phyloP scores from a whole-genome alignment of 768 basidiomycete genomes.

The Boletus rubescentipes region DNA sequence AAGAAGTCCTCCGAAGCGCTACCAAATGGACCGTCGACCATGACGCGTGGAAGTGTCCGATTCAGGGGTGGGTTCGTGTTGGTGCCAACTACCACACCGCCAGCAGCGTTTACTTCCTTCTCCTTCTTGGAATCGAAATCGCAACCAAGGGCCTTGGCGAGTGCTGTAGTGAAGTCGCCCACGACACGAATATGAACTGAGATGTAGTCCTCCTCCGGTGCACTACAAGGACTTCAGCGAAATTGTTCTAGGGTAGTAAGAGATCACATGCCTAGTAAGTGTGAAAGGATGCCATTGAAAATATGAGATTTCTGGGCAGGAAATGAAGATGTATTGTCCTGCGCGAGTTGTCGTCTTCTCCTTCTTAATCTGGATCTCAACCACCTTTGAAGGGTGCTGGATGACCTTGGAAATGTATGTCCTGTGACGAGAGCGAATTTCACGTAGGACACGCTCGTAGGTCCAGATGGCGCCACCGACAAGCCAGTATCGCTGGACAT shows the following conservation, averaged over 20 bases:
- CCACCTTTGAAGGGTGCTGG: slow-evolving; percentile 90
- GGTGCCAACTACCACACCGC: slow-evolving; percentile 63
- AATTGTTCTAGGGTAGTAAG: neutral
- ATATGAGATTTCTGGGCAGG: slow-evolving; percentile 88
- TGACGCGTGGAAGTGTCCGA: slow-evolving; percentile 81
- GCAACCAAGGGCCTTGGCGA: slow-evolving; percentile 82
- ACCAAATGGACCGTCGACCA: slow-evolving; percentile 97
- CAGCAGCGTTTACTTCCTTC: slow-evolving; percentile 42
- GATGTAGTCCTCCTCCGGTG: slow-evolving; percentile 94
- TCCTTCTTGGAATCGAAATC: slow-evolving; percentile 62
- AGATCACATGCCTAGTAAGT: slow-evolving; percentile 60
- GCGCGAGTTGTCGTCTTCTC: slow-evolving; percentile 82
- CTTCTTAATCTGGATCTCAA: slow-evolving; percentile 98
- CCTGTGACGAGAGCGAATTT: slow-evolving; percentile 84
- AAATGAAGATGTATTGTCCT: slow-evolving; percentile 92
- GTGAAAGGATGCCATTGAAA: slow-evolving; percentile 99
- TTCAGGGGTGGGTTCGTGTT: slow-evolving; percentile 59
- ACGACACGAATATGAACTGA: slow-evolving; percentile 90
- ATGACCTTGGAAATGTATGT: slow-evolving; percentile 95
- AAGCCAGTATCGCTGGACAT: slow-evolving; percentile 79
- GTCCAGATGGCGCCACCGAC: slow-evolving; percentile 86
- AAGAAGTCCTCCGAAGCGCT: slow-evolving; percentile 89
- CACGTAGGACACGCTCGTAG: slow-evolving; percentile 85
- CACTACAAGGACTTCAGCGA: slow-evolving; percentile 42
- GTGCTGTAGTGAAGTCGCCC: slow-evolving; percentile 88